These are phyloP conservation scores for Neurospora sp. DNA, from an alignment of 495 filamentous ascomycete genomes.

Conservation along the genomic window DNA sequence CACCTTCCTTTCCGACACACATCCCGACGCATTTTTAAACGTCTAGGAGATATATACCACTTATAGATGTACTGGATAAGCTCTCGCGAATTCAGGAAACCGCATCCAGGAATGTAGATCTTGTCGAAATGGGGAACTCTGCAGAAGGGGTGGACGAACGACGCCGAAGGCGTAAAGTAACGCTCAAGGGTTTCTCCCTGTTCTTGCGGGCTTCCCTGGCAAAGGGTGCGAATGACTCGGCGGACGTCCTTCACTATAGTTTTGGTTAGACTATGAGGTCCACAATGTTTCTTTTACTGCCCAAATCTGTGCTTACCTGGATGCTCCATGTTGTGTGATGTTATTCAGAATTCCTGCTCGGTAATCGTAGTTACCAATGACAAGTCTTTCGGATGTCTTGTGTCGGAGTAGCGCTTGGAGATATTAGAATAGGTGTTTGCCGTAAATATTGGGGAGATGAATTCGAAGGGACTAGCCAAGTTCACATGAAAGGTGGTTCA, in stretches of 20 bases:
- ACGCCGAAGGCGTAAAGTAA: constrained; percentile 59
- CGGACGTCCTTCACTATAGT: constrained; percentile 37
- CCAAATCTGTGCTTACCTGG: constrained; percentile 6
- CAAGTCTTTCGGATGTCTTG: neutral
- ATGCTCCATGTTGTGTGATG: constrained; percentile 6
- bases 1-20: neutral
- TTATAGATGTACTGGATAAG: constrained; percentile 61
- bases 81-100: constrained; percentile 44
- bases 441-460: neutral
- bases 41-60: constrained; percentile 44
- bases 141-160: constrained; percentile 76
- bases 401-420: neutral
- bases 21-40: neutral
- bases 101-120: constrained; percentile 30
- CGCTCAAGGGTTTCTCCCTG: constrained; percentile 53
- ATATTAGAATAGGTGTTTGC: neutral
- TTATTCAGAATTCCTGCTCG: neutral
- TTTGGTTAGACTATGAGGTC: constrained; percentile 17
- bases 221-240: constrained; percentile 54
- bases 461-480: neutral
- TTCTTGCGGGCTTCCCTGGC: constrained; percentile 49
- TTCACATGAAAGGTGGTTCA: neutral
- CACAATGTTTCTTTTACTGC: neutral
- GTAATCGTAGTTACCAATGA: neutral
- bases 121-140: constrained; percentile 50